Base-by-base conservation (phyloP, 75 land plant genomes). In the Cunninghamia lanceolata region DNA sequence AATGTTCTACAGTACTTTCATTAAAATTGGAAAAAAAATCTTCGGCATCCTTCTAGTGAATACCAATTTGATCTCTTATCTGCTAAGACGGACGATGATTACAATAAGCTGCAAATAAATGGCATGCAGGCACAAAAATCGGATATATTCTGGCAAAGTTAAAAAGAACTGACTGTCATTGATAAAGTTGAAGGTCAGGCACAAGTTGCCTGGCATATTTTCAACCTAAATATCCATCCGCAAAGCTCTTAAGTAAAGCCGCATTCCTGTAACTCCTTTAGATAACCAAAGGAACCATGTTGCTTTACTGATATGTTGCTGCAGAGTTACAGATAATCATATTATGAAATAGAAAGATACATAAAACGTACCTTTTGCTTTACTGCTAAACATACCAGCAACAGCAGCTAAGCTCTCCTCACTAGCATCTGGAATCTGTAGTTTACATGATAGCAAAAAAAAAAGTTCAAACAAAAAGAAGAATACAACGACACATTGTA, bases 351-450 rank as follows among this genome's bases (percentile, higher is more conserved):
- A 73, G 36, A 34, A 73, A 30, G 36, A 73, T 53, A 34, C 13
- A 47, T 54, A 0, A 53, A 43, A 52, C 59, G 17, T 86, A 96
- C 99, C 99, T 94, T 95, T 96, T 42, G 99, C 97, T 91, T 98
- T 98, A 90, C 99, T 95, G 88, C 90, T 95, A 84, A 98, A 96
- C 99, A 98, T 98, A 66, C 99, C 99, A 59, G 99, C 96, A 88
- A 98, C 99, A 87, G 99, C 99, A 56, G 89, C 93, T 83, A 96
- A 91, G 53, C 96, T 98, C 90, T 98, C 99, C 85, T 98, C 99
- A 88, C 94, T 96, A 34, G 94, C 90, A 86, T 98, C 99, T 79
- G 90, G 95, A 83, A 91, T 84, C 97, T 96, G 90, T 15, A 87
- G 54, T 36, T 73, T 73, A 30, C 75, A 73, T 3, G 0, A 73